These are phyloP conservation scores for Epichloe scottii DNA, from an alignment of 2,329 filamentous ascomycete species.

Conservation along the genomic window DNA sequence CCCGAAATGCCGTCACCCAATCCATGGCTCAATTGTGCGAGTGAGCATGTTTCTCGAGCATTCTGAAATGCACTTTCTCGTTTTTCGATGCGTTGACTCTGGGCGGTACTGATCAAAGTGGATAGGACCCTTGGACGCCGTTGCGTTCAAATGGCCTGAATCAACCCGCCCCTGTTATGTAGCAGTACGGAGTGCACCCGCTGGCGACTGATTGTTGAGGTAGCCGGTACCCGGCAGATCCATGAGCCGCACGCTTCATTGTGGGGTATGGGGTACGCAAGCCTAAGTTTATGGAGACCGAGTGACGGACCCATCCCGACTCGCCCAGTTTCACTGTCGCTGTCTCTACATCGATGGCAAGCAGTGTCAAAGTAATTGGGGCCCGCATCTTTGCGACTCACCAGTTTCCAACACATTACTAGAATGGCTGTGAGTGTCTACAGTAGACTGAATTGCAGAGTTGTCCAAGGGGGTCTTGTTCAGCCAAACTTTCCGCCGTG, in stretches of 20 bases:
- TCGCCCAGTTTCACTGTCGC: not conserved
- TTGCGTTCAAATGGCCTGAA: not conserved
- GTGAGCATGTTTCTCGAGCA: not conserved
- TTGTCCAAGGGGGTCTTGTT: too few relatives aligned
- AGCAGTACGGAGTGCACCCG: too few relatives aligned
- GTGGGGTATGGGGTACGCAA: constrained; percentile 14
- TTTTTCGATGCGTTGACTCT: not conserved
- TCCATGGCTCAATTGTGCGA: not conserved
- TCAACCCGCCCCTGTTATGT: too few relatives aligned
- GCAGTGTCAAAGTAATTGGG: too few relatives aligned
- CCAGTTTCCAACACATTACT: too few relatives aligned
- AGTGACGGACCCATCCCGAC: not conserved
- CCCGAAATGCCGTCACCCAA: not conserved
- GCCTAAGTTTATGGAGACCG: not conserved
- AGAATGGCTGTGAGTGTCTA: too few relatives aligned
- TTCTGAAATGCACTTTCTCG: not conserved
- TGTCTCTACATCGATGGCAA: too few relatives aligned
- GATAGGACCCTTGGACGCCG: not conserved
- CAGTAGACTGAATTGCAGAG: too few relatives aligned
- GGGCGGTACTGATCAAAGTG: not conserved
- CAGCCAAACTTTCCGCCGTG: too few relatives aligned
- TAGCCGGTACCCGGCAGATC: constrained; percentile 8
- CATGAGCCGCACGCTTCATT: constrained; percentile 6
- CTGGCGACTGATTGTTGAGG: not conserved
- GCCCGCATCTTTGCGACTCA: too few relatives aligned